Conservation (phyloP, 129 eudicot genomes). For the Chrysanthemum seticuspe region DNA sequence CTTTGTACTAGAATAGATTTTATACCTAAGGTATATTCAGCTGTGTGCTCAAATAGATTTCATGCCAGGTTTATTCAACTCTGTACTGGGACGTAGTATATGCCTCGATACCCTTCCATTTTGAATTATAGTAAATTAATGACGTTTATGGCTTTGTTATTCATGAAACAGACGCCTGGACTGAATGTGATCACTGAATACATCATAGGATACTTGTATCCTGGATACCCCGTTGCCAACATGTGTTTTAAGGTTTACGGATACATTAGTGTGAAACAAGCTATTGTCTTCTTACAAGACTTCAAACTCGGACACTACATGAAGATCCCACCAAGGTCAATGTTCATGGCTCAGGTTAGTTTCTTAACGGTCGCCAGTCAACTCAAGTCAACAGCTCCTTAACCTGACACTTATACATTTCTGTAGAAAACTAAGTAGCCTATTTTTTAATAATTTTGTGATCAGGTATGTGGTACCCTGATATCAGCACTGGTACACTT, state of each 20-base stretch:
- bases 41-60: neutral
- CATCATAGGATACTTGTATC: slow-evolving; percentile 48
- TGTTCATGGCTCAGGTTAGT: slow-evolving; percentile 54
- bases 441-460: neutral
- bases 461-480: slow-evolving; percentile 45
- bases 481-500: slow-evolving; percentile 68
- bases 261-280: slow-evolving; percentile 58
- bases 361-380: neutral
- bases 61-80: neutral
- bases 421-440: neutral
- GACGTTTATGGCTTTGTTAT: no score
- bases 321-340: slow-evolving; percentile 59
- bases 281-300: slow-evolving; percentile 40
- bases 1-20: no score
- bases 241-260: slow-evolving; percentile 55
- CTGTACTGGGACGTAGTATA: neutral
- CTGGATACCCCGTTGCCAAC: slow-evolving; percentile 55
- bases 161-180: slow-evolving; percentile 40
- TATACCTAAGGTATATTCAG: slow-evolving; percentile 25
- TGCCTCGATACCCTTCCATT: neutral
- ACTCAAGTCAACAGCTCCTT: neutral
- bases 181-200: slow-evolving; percentile 56
- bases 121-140: neutral
- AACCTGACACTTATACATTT: neutral
- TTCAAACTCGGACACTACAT: slow-evolving; percentile 65